Evolutionary conservation across 345 rosid species (phyloP), one percentile per base, ranked within the genome.

Genomic region (Gynandropsis gynandra): DNA sequence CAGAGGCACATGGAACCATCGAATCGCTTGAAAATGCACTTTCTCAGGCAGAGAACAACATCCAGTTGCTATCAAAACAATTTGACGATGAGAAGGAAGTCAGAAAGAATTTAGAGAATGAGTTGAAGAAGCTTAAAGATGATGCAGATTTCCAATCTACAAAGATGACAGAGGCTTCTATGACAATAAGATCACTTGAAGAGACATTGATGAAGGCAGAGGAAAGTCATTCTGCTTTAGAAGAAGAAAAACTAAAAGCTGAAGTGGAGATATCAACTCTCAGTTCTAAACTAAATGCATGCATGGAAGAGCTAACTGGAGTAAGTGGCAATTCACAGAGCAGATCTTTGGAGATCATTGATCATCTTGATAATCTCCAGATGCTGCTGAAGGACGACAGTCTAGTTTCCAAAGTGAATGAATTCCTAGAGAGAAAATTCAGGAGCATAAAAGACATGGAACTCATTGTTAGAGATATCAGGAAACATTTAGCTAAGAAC

Each of bases 241-340:
- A 80, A 71, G 74, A 63, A 36, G 95, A 77, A 58, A 79, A 75
- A 70, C 72, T 56, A 66, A 65, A 61, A 49, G 65, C 79, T 33
- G 79, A 80, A 59, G 72, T 66, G 63, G 95, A 90, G 67, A 61
- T 78, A 51, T 80, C 76, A 32, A 54, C 65, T 38, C 80, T 87
- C 29, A 72, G 68, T 60, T 77, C 87, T 56, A 82, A 79, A 72
- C 66, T 87, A 68, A 74, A 71, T 55, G 72, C 80, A 47, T 80
- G 89, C 76, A 74, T 79, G 78, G 89, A 82, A 59, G 96, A 86
- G 72, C 67, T 84, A 71, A 71, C 82, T 52, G 87, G 83, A 72
- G 68, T 72, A 44, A 84, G 52, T 54, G 85, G 81, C 55, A 79
- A 64, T 69, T 50, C 76, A 12, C 74, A 78, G 20, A 79, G 64